Conservation (phyloP, 352 stramenopile genomes). For the Globisporangium spinosum region DNA sequence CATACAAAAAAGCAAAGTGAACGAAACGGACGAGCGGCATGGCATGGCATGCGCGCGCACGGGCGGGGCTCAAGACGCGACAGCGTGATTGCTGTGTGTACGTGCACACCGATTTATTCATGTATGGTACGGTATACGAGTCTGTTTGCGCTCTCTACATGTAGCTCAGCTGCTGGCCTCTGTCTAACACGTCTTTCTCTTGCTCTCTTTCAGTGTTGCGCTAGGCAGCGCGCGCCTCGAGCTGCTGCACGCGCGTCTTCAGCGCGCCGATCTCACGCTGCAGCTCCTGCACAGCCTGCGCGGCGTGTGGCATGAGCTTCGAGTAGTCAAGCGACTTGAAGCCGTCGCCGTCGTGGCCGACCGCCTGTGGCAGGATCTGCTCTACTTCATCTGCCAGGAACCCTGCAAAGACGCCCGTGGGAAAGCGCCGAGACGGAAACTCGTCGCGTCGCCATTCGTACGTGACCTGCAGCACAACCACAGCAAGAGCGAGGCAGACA, state of each 20-base stretch:
- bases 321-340: conserved; percentile 60
- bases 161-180: background rate
- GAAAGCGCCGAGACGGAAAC: conserved; percentile 39
- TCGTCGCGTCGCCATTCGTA: conserved; percentile 47
- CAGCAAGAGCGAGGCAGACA: background rate
- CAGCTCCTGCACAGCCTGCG: conserved; percentile 55
- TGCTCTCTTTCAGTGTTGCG: background rate
- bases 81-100: too few species aligned
- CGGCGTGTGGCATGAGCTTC: conserved; percentile 50
- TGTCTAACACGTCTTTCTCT: background rate
- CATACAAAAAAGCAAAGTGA: too few species aligned
- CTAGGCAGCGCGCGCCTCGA: conserved; percentile 13
- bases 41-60: too few species aligned
- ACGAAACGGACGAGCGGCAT: too few species aligned
- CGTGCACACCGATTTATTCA: too few species aligned
- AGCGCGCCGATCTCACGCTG: conserved; percentile 26
- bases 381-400: conserved; percentile 72
- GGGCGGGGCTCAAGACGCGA: too few species aligned
- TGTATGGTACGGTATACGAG: too few species aligned
- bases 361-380: conserved; percentile 47
- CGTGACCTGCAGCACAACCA: conserved; percentile 30
- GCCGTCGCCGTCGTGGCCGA: conserved; percentile 41
- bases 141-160: background rate
- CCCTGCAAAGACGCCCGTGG: conserved; percentile 30
- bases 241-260: conserved; percentile 17